Conservation (phyloP, 768 basidiomycete species). For the Heimioporus sp. region DNA sequence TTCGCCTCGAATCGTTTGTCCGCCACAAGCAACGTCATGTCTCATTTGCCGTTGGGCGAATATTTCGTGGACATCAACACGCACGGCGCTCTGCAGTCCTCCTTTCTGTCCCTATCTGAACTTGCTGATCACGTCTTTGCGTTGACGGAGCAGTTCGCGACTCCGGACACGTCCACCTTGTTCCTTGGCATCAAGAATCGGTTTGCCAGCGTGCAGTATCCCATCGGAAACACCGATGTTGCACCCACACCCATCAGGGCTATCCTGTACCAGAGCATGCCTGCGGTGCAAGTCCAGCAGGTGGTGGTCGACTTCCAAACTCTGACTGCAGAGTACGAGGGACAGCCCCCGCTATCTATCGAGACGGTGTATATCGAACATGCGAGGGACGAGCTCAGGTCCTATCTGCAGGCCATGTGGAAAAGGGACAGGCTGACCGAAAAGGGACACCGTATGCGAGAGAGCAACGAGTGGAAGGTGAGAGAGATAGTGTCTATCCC, state of each 20-base stretch:
- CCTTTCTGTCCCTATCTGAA: conserved; percentile 13
- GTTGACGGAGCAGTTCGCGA: conserved; percentile 6
- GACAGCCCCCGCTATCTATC: conserved; percentile 13
- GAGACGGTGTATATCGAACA: conserved; percentile 17
- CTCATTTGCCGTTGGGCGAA: conserved; percentile 8
- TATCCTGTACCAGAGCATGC: conserved; percentile 11
- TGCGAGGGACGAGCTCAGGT: conserved; percentile 13
- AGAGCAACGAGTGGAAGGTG: conserved; percentile 13
- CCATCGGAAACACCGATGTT: neutral
- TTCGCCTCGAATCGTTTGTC: too few species aligned
- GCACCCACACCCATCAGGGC: conserved; percentile 12
- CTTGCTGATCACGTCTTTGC: conserved; percentile 21
- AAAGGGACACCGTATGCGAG: conserved; percentile 1
- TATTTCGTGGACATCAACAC: conserved; percentile 15
- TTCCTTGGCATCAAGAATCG: conserved; percentile 5
- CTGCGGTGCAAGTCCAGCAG: conserved; percentile 4
- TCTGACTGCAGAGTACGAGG: conserved; percentile 13
- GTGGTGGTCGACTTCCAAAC: conserved; percentile 18
- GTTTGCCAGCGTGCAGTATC: conserved; percentile 16
- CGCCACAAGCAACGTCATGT: conserved; percentile 8
- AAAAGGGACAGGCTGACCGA: conserved; percentile 3
- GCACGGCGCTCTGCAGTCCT: neutral
- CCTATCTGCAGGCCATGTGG: conserved; percentile 12
- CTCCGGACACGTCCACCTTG: neutral
- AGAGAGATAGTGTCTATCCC: neutral